Conservation (phyloP, 257 asterid species). For the Euphrasia confusa region DNA sequence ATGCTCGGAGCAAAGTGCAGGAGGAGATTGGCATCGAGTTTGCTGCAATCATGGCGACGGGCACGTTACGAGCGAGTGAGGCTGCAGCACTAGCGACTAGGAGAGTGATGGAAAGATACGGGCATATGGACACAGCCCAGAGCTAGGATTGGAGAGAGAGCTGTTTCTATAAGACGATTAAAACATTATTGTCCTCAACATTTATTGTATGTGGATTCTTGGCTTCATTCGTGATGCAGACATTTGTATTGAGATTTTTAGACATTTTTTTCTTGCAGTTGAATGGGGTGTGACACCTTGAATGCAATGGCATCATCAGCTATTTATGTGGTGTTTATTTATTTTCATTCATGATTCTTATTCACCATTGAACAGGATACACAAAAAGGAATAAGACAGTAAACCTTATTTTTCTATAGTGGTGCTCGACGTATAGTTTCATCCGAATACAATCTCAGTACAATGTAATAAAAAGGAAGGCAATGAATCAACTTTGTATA, state of each 20-base stretch:
- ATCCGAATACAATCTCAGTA: background rate
- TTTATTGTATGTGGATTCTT: background rate
- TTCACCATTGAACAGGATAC: too few relatives aligned
- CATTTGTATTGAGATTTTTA: background rate
- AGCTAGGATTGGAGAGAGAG: constrained; percentile 29
- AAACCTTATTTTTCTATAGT: too few relatives aligned
- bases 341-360: too few relatives aligned
- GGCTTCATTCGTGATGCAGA: background rate
- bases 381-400: too few relatives aligned
- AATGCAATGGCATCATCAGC: too few relatives aligned
- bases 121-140: constrained; percentile 52
- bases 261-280: too few relatives aligned
- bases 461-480: background rate
- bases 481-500: constrained; percentile 10
- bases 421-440: background rate
- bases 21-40: constrained; percentile 80
- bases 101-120: constrained; percentile 83
- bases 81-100: constrained; percentile 92
- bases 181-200: background rate
- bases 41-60: constrained; percentile 91
- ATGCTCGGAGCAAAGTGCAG: constrained; percentile 77
- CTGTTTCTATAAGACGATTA: background rate
- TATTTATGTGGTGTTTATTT: too few relatives aligned
- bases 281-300: too few relatives aligned
- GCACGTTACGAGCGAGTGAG: constrained; percentile 86